Evolutionary conservation across 805 yeast genomes (phyloP).

Genomic region (Alloascoidea hylecoeti): DNA sequence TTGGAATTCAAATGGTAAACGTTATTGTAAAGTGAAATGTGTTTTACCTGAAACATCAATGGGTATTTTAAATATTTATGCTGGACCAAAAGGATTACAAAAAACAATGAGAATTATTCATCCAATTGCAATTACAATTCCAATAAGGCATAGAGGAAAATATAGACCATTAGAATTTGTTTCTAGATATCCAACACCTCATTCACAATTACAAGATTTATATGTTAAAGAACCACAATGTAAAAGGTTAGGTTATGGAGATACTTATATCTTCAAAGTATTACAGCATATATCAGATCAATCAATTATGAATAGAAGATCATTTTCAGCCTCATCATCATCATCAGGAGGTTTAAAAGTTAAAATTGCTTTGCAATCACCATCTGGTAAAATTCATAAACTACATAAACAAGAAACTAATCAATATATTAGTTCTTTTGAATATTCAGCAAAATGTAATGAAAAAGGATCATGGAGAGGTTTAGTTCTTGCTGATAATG

Average conservation of each 20-base stretch:
- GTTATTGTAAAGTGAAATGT: conserved; percentile 72
- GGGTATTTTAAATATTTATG: conserved; percentile 66
- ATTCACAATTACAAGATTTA: conserved; percentile 54
- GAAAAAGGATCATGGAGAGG: conserved; percentile 81
- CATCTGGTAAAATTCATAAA: conserved; percentile 65
- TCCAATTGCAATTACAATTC: conserved; percentile 61
- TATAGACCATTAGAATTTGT: conserved; percentile 55
- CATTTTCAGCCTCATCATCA: conserved; percentile 21
- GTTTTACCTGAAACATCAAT: conserved; percentile 55
- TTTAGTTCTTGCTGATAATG: conserved; percentile 63
- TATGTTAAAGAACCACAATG: conserved; percentile 82
- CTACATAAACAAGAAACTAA: conserved; percentile 31
- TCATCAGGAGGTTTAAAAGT: conserved; percentile 27
- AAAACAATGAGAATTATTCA: conserved; percentile 32
- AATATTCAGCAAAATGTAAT: conserved; percentile 30
- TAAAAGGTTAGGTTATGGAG: conserved; percentile 37
- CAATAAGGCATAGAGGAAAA: conserved; percentile 59
- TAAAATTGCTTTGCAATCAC: conserved; percentile 65
- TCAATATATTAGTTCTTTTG: conserved; percentile 14
- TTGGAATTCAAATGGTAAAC: conserved; percentile 47
- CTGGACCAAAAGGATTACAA: conserved; percentile 50
- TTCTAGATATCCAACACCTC: conserved; percentile 57
- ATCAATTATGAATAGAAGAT: conserved; percentile 6
- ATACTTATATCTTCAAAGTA: conserved; percentile 51
- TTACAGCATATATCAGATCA: conserved; percentile 41